Percentiles rank a stretch among this genome's conserved stretches.
Evolutionary conservation across 805 yeast species (phyloP).

Genomic region (Candida nitratophila): DNA sequence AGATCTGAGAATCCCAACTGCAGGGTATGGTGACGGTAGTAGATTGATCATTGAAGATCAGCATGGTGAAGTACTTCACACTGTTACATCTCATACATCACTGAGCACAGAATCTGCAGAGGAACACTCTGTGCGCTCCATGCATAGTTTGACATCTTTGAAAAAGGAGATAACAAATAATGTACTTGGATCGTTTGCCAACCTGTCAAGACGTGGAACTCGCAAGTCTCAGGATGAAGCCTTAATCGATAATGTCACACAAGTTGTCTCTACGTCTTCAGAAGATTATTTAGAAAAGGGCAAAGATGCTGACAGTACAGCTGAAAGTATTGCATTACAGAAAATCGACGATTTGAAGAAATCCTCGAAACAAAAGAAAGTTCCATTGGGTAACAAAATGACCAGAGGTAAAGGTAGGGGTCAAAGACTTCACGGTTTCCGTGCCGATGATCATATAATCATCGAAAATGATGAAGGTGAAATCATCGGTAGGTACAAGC

Average conservation of each 20-base stretch:
- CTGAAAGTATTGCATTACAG: neutral
- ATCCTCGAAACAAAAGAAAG: constrained; percentile 8
- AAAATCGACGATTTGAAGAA: constrained; percentile 5
- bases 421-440: constrained; percentile 56
- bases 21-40: constrained; percentile 64
- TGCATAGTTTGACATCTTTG: constrained; percentile 14
- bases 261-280: neutral
- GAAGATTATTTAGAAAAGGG: no score
- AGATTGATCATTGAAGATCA: constrained; percentile 72
- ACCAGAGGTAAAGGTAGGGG: constrained; percentile 5
- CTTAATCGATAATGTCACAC: neutral
- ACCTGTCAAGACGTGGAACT: neutral
- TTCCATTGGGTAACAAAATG: constrained; percentile 7
- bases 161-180: constrained; percentile 6
- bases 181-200: neutral
- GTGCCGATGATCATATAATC: constrained; percentile 67
- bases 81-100: constrained; percentile 27
- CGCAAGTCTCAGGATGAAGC: neutral
- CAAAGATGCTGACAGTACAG: neutral
- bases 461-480: constrained; percentile 94
- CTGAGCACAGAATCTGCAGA: neutral
- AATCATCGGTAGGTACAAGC: constrained; percentile 71
- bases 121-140: constrained; percentile 3
- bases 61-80: constrained; percentile 72
- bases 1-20: constrained; percentile 23